Evolutionary conservation across 2,329 filamentous ascomycete species (phyloP), one percentile per base, ranked within the genome.

Genomic region (Balansia obtecta): DNA sequence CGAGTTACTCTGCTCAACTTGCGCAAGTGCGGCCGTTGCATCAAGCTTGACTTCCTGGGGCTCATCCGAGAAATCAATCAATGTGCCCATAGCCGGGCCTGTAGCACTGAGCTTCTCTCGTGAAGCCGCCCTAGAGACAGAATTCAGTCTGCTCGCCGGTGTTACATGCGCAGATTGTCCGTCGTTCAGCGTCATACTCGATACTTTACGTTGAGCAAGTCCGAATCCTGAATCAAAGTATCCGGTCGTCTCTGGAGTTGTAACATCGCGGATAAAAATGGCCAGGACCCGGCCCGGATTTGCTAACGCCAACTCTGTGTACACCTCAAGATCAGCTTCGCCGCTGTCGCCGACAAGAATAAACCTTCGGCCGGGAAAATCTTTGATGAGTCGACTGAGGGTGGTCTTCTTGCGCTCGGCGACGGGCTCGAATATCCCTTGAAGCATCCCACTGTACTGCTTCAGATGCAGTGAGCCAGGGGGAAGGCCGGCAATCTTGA

Each of bases 361-460:
- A 61, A 98, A 98, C 59, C 81, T 88, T 43, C 93, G 76, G 46
- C 89, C 77, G 0, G 93, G 93, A 58, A 98, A 98, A 63, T 98
- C 94, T 49, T 77, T 74, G 61, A 97, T 75, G 27, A 98, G 85
- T 58, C 83, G 83, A 55, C 94, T 88, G 2, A 98, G 72, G 0
- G 88, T 90, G 1, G 85, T 82, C 65, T 89, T 91, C 71, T 98
- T 98, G 52, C 91, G 76, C 67, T 98, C 94, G 0, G 91, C 89
- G 0, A 96, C 93, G 10, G 93, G 93, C 66, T 98, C 93, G 59
- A 98, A 97, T 40, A 98, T 95, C 0, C 94, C 93, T 67, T 97
- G 91, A 13, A 98, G 74, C 88, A 97, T 96, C 45, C 94, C 93
- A 53, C 82, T 88, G 66, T 98, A 98, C 57, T 95, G 88, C 66